phyloP scores from a whole-genome alignment of 2,329 filamentous ascomycete genomes.

The Samsoniella hepiali region DNA sequence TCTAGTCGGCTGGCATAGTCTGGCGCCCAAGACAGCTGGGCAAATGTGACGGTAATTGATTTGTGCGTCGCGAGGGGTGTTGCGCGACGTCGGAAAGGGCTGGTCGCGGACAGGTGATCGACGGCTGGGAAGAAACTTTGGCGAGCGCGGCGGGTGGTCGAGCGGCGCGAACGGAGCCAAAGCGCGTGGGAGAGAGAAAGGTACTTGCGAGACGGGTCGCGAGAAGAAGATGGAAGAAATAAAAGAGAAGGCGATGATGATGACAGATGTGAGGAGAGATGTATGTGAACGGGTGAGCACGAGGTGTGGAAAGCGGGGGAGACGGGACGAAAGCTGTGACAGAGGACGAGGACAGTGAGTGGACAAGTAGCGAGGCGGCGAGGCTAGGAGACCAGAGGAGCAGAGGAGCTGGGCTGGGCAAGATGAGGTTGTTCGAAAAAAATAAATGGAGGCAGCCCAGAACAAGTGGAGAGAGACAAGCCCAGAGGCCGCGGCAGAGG shows the following conservation, averaged over 20 bases:
- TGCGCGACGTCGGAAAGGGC: slow-evolving; percentile 10
- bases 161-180: slow-evolving; percentile 6
- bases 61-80: slow-evolving; percentile 1
- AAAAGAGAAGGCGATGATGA: slow-evolving; percentile 17
- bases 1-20: slow-evolving; percentile 15
- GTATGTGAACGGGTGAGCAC: slow-evolving; percentile 14
- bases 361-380: not conserved
- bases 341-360: slow-evolving; percentile 15
- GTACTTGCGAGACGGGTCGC: slow-evolving; percentile 14
- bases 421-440: slow-evolving; percentile 8
- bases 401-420: not conserved
- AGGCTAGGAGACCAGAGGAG: not conserved
- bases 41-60: slow-evolving; percentile 1
- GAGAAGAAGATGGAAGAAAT: slow-evolving; percentile 19
- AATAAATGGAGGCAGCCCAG: slow-evolving; percentile 9
- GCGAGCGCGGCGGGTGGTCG: not conserved
- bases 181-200: slow-evolving; percentile 9
- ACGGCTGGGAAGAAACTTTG: slow-evolving; percentile 1
- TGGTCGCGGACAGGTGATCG: slow-evolving; percentile 5
- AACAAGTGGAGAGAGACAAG: slow-evolving; percentile 10
- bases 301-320: slow-evolving; percentile 22
- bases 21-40: not conserved
- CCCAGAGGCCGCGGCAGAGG: not conserved
- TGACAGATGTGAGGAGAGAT: slow-evolving; percentile 17
- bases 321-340: slow-evolving; percentile 25